Evolutionary conservation across 2,329 filamentous ascomycete genomes (phyloP).

Genomic region (Drechslerella stenobrocha): DNA sequence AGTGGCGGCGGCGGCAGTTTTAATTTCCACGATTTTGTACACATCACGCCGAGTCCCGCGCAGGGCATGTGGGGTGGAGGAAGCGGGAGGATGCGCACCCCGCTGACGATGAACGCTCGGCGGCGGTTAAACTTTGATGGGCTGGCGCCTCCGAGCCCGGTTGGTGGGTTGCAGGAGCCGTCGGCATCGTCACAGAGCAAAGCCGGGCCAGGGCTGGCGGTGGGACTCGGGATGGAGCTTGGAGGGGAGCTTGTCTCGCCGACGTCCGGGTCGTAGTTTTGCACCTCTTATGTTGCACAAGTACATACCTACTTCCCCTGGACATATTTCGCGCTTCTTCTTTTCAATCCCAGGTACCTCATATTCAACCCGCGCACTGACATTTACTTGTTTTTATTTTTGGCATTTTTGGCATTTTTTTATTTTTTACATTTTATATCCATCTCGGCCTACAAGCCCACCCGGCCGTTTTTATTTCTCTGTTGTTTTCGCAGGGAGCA

Average conservation of each 20-base stretch:
- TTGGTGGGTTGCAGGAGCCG: slow-evolving; percentile 28
- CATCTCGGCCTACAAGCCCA: no score
- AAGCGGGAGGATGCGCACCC: slow-evolving; percentile 61
- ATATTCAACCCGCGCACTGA: background rate
- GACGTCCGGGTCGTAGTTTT: slow-evolving; percentile 36
- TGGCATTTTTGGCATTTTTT: no score
- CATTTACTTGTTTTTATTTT: background rate
- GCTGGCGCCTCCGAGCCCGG: slow-evolving; percentile 60
- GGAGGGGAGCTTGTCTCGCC: slow-evolving; percentile 48
- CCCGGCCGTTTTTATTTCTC: background rate
- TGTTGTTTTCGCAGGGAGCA: background rate
- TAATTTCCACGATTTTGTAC: slow-evolving; percentile 96
- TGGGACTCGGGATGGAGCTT: slow-evolving; percentile 39
- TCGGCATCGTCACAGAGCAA: slow-evolving; percentile 28
- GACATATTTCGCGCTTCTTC: no score
- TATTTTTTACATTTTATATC: no score
- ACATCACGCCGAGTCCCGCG: slow-evolving; percentile 92
- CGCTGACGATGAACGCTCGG: slow-evolving; percentile 67
- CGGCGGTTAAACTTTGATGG: slow-evolving; percentile 81
- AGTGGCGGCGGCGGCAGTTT: slow-evolving; percentile 65
- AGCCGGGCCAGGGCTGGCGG: background rate
- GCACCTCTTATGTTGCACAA: background rate
- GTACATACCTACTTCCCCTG: no score
- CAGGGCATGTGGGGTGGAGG: slow-evolving; percentile 75
- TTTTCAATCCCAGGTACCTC: no score